A percentile compares a stretch with the other conserved stretches of the same genome.
phyloP scores from a whole-genome alignment of 805 yeast genomes.

The Starmerella etchellsii region DNA sequence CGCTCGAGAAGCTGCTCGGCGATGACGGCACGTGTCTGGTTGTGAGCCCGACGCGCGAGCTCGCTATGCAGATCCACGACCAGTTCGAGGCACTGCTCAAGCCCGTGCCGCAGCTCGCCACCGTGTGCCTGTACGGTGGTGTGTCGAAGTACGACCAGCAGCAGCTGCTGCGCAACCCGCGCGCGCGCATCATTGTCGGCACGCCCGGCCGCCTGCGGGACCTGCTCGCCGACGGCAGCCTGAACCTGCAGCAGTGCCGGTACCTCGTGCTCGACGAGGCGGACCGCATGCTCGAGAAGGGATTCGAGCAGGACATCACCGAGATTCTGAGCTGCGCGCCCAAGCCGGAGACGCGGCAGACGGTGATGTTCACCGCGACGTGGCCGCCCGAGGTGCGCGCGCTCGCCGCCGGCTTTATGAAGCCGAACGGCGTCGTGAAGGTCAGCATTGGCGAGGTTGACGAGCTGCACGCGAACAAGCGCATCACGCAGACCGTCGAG shows the following conservation, averaged over 20 bases:
- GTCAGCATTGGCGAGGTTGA: conserved; percentile 90
- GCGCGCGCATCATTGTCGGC: conserved; percentile 74
- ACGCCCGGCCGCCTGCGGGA: conserved; percentile 97
- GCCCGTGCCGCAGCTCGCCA: conserved; percentile 45
- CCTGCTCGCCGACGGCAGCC: conserved; percentile 75
- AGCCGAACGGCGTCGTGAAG: conserved; percentile 52
- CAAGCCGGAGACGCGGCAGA: conserved; percentile 48
- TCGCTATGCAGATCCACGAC: conserved; percentile 89
- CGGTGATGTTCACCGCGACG: conserved; percentile 98
- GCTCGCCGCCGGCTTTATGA: conserved; percentile 76
- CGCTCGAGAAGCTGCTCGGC: conserved; percentile 57
- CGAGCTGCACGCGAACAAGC: conserved; percentile 85
- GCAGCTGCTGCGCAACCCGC: conserved; percentile 37
- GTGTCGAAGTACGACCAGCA: conserved; percentile 92
- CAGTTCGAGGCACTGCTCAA: conserved; percentile 72
- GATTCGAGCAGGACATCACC: conserved; percentile 93
- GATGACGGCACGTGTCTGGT: conserved; percentile 52
- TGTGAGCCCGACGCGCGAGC: conserved; percentile 93
- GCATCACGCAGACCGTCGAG: conserved; percentile 87
- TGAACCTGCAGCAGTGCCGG: conserved; percentile 51
- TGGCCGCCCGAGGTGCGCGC: conserved; percentile 99
- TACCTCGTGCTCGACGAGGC: conserved; percentile 93
- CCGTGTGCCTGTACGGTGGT: conserved; percentile 92
- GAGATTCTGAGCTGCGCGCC: conserved; percentile 54
- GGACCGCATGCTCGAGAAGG: conserved; percentile 96